Percentiles rank a stretch among this genome's conserved stretches.
Evolutionary conservation across 352 stramenopile genomes (phyloP).

Genomic region (Pythium pyrilobum): DNA sequence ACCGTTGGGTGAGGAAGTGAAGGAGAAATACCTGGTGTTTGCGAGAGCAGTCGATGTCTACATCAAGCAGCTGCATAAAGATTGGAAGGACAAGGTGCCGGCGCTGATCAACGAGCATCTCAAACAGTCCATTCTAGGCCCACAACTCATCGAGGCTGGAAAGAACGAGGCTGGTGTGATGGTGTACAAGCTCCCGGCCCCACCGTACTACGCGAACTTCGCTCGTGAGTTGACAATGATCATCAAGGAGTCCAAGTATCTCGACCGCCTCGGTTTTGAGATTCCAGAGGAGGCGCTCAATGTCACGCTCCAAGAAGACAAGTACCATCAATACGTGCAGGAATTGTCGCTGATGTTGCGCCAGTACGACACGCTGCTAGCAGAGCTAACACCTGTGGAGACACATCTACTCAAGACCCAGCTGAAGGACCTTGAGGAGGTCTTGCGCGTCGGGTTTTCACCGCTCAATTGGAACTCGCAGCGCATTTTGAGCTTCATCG

Average conservation of each 20-base stretch:
- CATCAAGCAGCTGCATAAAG: slow-evolving; percentile 89
- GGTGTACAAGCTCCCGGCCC: slow-evolving; percentile 80
- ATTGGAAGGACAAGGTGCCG: slow-evolving; percentile 90
- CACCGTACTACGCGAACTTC: slow-evolving; percentile 94
- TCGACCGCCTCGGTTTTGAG: slow-evolving; percentile 94
- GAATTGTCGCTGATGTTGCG: slow-evolving; percentile 89
- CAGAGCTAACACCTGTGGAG: slow-evolving; percentile 86
- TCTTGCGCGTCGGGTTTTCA: slow-evolving; percentile 87
- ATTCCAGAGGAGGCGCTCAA: slow-evolving; percentile 94
- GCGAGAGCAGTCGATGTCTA: slow-evolving; percentile 90
- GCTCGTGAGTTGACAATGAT: slow-evolving; percentile 90
- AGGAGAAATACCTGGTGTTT: slow-evolving; percentile 93
- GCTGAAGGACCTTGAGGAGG: slow-evolving; percentile 86
- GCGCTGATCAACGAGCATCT: slow-evolving; percentile 90
- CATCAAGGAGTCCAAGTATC: slow-evolving; percentile 95
- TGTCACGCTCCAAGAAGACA: slow-evolving; percentile 95
- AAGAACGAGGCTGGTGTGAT: slow-evolving; percentile 74
- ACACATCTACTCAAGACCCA: slow-evolving; percentile 85
- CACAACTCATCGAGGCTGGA: slow-evolving; percentile 66
- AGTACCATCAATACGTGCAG: slow-evolving; percentile 94
- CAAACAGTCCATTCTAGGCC: slow-evolving; percentile 90
- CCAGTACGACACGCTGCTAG: slow-evolving; percentile 86
- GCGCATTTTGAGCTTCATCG: slow-evolving; percentile 93
- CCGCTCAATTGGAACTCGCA: slow-evolving; percentile 97
- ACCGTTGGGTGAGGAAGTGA: slow-evolving; percentile 89